Evolutionary conservation across 306 rosid genomes (phyloP), one percentile per base, ranked within the genome.

Genomic region (Parietaria judaica): DNA sequence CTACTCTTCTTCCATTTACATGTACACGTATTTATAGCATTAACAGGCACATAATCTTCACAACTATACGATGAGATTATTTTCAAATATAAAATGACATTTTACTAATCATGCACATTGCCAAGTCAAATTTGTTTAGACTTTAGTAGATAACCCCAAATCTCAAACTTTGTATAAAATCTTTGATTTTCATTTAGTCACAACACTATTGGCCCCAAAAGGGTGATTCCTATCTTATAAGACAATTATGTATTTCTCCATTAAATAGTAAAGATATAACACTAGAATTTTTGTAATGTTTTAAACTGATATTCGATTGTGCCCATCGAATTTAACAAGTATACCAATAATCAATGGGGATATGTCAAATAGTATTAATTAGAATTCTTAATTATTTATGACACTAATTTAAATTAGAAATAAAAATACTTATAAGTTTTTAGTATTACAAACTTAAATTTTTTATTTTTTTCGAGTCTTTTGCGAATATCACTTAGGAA

Each of bases 231-330:
- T 60, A n/a, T 8, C 51, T 49, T 56, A 41, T 5, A 11, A 54
- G 54, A 54, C 35, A 8, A 8, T 49, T 50, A 54, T 63, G 65
- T 53, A 23, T 67, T 67, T 14, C 37, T 68, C 73, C 78, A 63
- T 65, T 57, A 50, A 10, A 3, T 23, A 23, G 31, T 23, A 23
- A 23, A 23, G 31, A 23, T 23, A 23, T 23, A 23, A 23, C 31
- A 23, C 31, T 23, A 23, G 2, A 23, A 23, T 23, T 23, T 23
- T 23, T 2, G 2, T 23, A 23, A 23, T 23, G 31, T 23, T 23
- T 23, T 23, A 23, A 23, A 23, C 31, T 23, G 31, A 23, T 23
- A 23, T 23, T 23, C 1, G 31, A 23, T 23, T 23, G 31, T 23
- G 31, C 31, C 31, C 1, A 23, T 23, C 31, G 31, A 23, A 23